Evolutionary conservation across 805 yeast species (phyloP).

Genomic region (Ogataea ramenticola): DNA sequence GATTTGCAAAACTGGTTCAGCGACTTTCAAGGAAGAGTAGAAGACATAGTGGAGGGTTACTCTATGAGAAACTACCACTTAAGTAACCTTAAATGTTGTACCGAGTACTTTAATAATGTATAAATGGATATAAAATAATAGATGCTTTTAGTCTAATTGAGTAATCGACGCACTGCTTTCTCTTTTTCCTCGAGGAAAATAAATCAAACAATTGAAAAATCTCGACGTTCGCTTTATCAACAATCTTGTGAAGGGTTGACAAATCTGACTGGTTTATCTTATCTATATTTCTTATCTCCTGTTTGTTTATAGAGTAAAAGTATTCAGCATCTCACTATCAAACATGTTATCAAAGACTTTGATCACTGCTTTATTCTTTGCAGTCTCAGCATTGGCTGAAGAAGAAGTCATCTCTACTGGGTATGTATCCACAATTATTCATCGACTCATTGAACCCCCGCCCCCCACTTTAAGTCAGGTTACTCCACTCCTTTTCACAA

Average conservation of each 20-base stretch:
- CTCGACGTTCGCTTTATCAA: too few relatives aligned
- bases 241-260: too few relatives aligned
- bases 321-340: too few relatives aligned
- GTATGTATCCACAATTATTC: neutral
- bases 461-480: neutral
- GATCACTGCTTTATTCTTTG: neutral
- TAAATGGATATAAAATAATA: neutral
- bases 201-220: too few relatives aligned
- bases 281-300: too few relatives aligned
- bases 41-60: slow-evolving; percentile 20
- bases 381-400: neutral
- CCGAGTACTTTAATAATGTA: slow-evolving; percentile 10
- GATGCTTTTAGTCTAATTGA: too few relatives aligned
- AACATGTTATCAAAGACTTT: neutral
- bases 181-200: too few relatives aligned
- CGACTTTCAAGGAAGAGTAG: slow-evolving; percentile 8
- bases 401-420: neutral
- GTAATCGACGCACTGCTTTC: too few relatives aligned
- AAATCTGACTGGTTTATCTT: too few relatives aligned
- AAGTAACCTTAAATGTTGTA: slow-evolving; percentile 13
- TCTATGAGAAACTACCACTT: slow-evolving; percentile 21
- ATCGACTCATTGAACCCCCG: too few relatives aligned
- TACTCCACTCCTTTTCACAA: neutral
- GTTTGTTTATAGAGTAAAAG: too few relatives aligned
- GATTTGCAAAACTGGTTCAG: slow-evolving; percentile 18